phyloP scores from a whole-genome alignment of 1,139 yeast genomes.

The Kurtzmaniella natalensis region DNA sequence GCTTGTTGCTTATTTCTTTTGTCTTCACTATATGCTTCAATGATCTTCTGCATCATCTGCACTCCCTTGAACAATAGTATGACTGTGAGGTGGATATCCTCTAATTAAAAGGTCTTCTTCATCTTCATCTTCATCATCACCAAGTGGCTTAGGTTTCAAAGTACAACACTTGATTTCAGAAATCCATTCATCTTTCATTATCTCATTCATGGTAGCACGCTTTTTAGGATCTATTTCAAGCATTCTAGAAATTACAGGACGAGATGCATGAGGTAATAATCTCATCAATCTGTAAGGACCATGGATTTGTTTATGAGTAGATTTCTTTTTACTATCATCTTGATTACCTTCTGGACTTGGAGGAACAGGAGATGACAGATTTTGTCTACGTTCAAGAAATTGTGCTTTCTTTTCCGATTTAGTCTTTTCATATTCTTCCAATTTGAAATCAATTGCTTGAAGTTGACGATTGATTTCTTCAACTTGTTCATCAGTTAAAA shows the following conservation, averaged over 20 bases:
- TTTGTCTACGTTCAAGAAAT: slow-evolving; percentile 21
- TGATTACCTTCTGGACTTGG: slow-evolving; percentile 5
- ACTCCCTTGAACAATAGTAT: slow-evolving; percentile 32
- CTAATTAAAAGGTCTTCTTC: slow-evolving; percentile 35
- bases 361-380: slow-evolving; percentile 2
- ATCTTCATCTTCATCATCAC: slow-evolving; percentile 31
- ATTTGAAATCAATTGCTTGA: slow-evolving; percentile 32
- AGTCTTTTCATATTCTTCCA: slow-evolving; percentile 34
- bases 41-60: slow-evolving; percentile 9
- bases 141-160: slow-evolving; percentile 22
- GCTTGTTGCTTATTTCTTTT: neutral
- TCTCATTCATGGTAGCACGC: slow-evolving; percentile 68
- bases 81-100: slow-evolving; percentile 41
- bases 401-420: slow-evolving; percentile 33
- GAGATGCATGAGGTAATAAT: slow-evolving; percentile 78
- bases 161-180: slow-evolving; percentile 50
- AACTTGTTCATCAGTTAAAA: slow-evolving; percentile 31
- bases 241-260: slow-evolving; percentile 75
- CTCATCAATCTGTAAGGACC: slow-evolving; percentile 92
- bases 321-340: slow-evolving; percentile 22
- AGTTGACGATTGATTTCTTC: slow-evolving; percentile 31
- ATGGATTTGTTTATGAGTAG: slow-evolving; percentile 42
- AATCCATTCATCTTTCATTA: slow-evolving; percentile 71
- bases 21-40: neutral
- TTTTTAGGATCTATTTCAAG: slow-evolving; percentile 60